Evolutionary conservation across 192 early-diverging fungal species (phyloP), one percentile per base, ranked within the genome.

Genomic region (Funneliformis geosporum): DNA sequence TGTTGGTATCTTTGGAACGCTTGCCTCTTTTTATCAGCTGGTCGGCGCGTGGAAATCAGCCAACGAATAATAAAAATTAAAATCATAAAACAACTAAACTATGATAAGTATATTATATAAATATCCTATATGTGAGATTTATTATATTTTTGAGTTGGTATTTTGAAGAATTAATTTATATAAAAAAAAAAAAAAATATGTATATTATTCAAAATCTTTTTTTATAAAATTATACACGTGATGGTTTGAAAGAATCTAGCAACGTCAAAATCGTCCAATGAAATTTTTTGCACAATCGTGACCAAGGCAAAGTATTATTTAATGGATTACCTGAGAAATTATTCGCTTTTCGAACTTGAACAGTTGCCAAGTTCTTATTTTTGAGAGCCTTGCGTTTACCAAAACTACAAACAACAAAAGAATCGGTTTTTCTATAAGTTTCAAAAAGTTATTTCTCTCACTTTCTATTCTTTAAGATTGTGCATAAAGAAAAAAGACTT

Each of bases 1-100:
- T 3, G 96, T 98, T 33, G 96, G 96, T 72, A 83, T 95, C 42
- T 99, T 92, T 85, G 97, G 97, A 82, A 95, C 94, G n/a, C 86
- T 97, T 80, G 97, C 97, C 25, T 93, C 96, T 9, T 64, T 95
- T 42, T 91, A 90, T 9, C 96, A 97, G 83, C 86, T 95, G 47
- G 92, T 91, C 81, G 88, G 89, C 33, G 91, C 93, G 5, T 98
- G 97, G 96, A 91, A 93, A 79, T 88, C 90, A 25, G 86, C 91
- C 28, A 16, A 10, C 28, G 64, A 64, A 74, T 46, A 46, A 71
- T 44, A 18, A 68, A 16, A 68, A 21, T 33, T 33, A 23, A 16
- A n/a, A 44, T 44, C 9, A 44, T 44, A 44, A 44, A 14, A 14
- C 12, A 50, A 50, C 12, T 5, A 55, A 55, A n/a, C 5, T 21